A percentile compares a stretch with the other conserved stretches of the same genome.
Conservation (phyloP, 306 rosid genomes). For the Dalbergia cultrata region DNA sequence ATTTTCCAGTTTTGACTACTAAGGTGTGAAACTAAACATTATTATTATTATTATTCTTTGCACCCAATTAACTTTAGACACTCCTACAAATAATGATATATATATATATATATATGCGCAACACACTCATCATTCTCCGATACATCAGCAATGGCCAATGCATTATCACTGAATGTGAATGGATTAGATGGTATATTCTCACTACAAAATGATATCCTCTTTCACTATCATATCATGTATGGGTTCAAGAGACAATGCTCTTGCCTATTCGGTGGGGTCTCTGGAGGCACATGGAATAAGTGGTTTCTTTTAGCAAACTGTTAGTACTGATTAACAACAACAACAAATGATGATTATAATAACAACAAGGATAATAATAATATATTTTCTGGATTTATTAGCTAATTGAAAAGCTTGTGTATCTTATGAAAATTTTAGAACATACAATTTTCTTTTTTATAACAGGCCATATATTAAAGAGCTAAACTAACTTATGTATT, state of each 20-base stretch:
- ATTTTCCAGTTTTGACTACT: background rate
- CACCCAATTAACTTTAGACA: background rate
- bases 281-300: slow-evolving; percentile 18
- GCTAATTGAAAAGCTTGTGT: background rate
- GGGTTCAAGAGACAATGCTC: slow-evolving; percentile 5
- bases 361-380: background rate
- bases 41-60: background rate
- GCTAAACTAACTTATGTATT: too few species aligned
- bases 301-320: slow-evolving; percentile 10
- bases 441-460: too few species aligned
- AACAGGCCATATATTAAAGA: too few species aligned
- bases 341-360: background rate
- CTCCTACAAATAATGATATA: background rate
- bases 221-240: background rate
- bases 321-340: too few species aligned
- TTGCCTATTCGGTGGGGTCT: background rate
- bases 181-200: background rate
- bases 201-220: background rate
- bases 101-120: background rate
- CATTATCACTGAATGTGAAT: background rate
- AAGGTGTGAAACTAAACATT: background rate
- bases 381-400: background rate
- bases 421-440: too few species aligned
- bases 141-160: background rate
- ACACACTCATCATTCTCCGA: background rate